phyloP scores from a whole-genome alignment of 257 asterid species.

The Marsdenia floribunda region DNA sequence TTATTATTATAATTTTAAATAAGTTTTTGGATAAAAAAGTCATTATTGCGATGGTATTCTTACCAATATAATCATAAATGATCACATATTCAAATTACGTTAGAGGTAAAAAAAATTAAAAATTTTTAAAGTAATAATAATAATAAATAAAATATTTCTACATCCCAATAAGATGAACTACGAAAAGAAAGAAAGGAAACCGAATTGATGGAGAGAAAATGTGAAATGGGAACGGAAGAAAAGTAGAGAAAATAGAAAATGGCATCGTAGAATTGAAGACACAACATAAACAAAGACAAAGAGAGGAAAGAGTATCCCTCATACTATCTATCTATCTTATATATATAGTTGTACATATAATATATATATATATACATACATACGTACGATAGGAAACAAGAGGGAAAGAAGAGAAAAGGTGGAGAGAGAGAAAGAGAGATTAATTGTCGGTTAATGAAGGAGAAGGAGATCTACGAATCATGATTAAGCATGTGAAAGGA shows the following conservation, averaged over 20 bases:
- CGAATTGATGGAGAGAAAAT: background rate
- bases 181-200: no score
- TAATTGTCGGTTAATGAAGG: background rate
- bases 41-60: no score
- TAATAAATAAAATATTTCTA: no score
- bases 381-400: background rate
- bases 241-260: background rate
- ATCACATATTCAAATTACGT: no score
- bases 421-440: background rate
- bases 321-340: no score
- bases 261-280: background rate
- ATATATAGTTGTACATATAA: no score
- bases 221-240: background rate
- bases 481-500: constrained; percentile 30
- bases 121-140: no score
- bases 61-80: no score
- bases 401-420: background rate
- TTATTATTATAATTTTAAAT: no score
- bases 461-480: constrained; percentile 3
- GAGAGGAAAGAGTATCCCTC: background rate
- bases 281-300: background rate
- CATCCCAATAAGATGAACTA: background rate
- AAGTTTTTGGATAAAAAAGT: no score
- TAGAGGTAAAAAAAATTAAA: no score
- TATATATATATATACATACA: no score